These are phyloP conservation scores for Passiflora organensis DNA, from an alignment of 345 rosid species.

Conservation along the genomic window DNA sequence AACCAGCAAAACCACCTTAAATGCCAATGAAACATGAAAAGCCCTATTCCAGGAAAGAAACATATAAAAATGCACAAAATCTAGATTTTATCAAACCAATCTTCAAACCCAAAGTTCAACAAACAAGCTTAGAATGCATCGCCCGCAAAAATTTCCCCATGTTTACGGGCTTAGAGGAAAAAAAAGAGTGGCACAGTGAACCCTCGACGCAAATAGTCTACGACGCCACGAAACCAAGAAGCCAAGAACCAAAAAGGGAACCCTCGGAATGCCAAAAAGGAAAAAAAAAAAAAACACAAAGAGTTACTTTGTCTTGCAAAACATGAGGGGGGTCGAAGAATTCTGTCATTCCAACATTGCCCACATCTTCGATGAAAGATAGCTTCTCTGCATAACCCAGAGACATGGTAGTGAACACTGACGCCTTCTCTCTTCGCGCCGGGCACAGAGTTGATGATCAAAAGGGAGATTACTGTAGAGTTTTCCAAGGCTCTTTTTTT, in stretches of 20 bases:
- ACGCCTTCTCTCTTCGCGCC: background rate
- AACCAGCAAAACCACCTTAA: background rate
- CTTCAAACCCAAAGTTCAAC: background rate
- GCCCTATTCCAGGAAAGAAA: background rate
- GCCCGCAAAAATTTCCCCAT: background rate
- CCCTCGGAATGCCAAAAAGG: background rate
- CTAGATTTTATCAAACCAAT: background rate
- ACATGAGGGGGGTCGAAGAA: slow-evolving; percentile 69
- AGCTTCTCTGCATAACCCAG: slow-evolving; percentile 98
- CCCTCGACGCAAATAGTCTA: too few relatives aligned
- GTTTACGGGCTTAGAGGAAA: background rate
- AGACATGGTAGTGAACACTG: slow-evolving; percentile 48
- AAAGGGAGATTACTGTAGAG: background rate
- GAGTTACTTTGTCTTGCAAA: slow-evolving; percentile 74
- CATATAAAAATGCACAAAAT: background rate
- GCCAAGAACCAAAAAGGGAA: background rate
- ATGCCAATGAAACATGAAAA: background rate
- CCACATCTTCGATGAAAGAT: slow-evolving; percentile 98
- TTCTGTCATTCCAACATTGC: slow-evolving; percentile 92
- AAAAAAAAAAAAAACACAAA: background rate
- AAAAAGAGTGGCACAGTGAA: background rate
- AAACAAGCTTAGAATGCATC: background rate
- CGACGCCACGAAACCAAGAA: background rate
- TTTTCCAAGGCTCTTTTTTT: background rate
- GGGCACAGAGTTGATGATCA: background rate